Percentiles rank a stretch among this genome's conserved stretches.
Conservation (phyloP, 164 flowering plant genomes). For the Malania oleifera region DNA sequence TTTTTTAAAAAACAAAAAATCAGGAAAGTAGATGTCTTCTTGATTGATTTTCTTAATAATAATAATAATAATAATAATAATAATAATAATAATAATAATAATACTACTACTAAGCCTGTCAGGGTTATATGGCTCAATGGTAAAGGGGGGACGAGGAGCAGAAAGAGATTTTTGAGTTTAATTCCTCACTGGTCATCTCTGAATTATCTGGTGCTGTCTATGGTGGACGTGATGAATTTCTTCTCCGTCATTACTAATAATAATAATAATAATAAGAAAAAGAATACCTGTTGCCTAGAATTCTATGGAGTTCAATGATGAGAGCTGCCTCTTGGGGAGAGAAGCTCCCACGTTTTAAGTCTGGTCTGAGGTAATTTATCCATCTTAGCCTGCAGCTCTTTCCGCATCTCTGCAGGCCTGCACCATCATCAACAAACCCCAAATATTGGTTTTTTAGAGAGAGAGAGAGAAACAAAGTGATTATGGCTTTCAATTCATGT, state of each 20-base stretch:
- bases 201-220: too few species aligned
- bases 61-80: not conserved
- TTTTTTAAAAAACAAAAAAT: not conserved
- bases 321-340: slow-evolving; percentile 72
- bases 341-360: slow-evolving; percentile 81
- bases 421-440: not conserved
- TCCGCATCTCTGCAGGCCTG: slow-evolving; percentile 89
- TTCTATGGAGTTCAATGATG: slow-evolving; percentile 76
- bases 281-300: slow-evolving; percentile 75
- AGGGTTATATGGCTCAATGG: too few species aligned
- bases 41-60: not conserved
- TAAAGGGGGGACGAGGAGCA: too few species aligned
- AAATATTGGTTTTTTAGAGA: too few species aligned
- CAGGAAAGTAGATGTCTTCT: not conserved
- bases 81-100: not conserved
- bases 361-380: slow-evolving; percentile 88
- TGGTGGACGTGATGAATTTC: too few species aligned
- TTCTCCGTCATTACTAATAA: too few species aligned
- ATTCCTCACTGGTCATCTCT: too few species aligned
- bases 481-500: too few species aligned
- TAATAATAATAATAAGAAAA: not conserved
- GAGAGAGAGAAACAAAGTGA: not conserved
- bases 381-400: slow-evolving; percentile 90
- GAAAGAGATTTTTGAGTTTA: too few species aligned
- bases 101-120: too few species aligned